These are phyloP conservation scores for Phyllosticta capitalensis DNA, from an alignment of 2,329 filamentous ascomycete genomes.

Conservation along the genomic window DNA sequence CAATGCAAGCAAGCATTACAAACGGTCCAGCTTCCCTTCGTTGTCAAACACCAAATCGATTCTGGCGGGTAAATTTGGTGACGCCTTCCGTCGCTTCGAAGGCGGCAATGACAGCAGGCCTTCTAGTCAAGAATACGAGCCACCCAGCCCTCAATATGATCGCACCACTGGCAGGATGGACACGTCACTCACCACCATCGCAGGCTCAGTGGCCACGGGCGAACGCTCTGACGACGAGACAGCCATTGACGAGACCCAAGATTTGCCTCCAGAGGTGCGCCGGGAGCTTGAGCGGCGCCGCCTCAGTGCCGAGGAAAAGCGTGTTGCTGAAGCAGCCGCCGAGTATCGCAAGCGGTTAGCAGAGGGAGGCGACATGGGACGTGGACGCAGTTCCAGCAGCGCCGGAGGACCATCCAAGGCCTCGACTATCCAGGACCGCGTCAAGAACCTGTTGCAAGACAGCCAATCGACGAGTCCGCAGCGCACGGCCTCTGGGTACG, in stretches of 20 bases:
- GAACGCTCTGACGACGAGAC: slow-evolving; percentile 58
- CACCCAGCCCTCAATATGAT: slow-evolving; percentile 20
- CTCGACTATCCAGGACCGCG: slow-evolving; percentile 81
- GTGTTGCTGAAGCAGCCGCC: slow-evolving; percentile 79
- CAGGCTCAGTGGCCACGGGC: slow-evolving; percentile 65
- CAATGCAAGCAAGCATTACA: slow-evolving; percentile 53
- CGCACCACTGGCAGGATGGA: slow-evolving; percentile 3
- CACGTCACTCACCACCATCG: slow-evolving; percentile 51
- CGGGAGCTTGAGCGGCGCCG: slow-evolving; percentile 78
- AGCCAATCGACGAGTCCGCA: slow-evolving; percentile 48
- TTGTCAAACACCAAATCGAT: slow-evolving; percentile 69
- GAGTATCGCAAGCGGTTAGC: slow-evolving; percentile 74
- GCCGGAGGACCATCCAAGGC: slow-evolving; percentile 41
- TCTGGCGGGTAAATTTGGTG: slow-evolving; percentile 80
- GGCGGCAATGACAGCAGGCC: slow-evolving; percentile 14
- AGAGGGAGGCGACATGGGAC: slow-evolving; percentile 43
- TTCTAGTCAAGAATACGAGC: slow-evolving; percentile 10
- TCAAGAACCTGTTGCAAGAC: slow-evolving; percentile 76
- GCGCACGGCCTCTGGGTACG: slow-evolving; percentile 81
- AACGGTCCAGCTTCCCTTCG: slow-evolving; percentile 65
- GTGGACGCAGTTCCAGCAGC: slow-evolving; percentile 27
- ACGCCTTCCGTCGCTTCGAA: slow-evolving; percentile 90
- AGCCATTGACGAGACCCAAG: slow-evolving; percentile 55
- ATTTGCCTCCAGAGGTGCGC: slow-evolving; percentile 76
- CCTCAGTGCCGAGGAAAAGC: slow-evolving; percentile 77